Base-by-base conservation (phyloP, 169 alveolate genomes). In the Plasmodium billcollinsi region DNA sequence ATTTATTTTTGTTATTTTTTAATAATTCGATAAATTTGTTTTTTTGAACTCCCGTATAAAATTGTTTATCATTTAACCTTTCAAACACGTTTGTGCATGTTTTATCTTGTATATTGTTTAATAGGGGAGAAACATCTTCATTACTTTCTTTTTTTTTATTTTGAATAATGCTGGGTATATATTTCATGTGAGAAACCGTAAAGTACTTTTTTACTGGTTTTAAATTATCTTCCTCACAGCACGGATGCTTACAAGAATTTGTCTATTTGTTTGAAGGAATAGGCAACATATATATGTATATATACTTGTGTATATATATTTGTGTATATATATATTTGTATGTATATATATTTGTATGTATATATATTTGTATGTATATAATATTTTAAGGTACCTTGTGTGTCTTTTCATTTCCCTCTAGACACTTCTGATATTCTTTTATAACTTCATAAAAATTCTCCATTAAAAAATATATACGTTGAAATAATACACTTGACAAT, bases 21-120 rank as follows among this genome's bases (percentile, higher is more conserved):
- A 97, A 97, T 65, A 91, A 88, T 71, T 96, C 97, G 54, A 96
- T 98, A 63, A 97, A 97, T 8, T 97, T 90, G 12, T 96, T 94
- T 73, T 95, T 93, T 61, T 97, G 98, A 5, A 89, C 78, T 21
- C 96, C 97, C 49, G 97, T 95, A 92, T 89, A 95, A 78, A 91
- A 94, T 18, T 93, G 56, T 24, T 69, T 85, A 75, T 95, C 97
- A 39, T 97, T 95, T 61, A 95, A 92, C 39, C 97, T 67, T 43
- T 94, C 97, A 74, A 95, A 95, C 15, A 95, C 97, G 49, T 71
- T 88, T 66, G 24, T 21, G 47, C 54, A 56, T 73, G 1, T 93
- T 80, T 52, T 71, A 47, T 66, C 70, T 67, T 20, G 24, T 62
- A 21, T 62, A 33, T 3, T 58, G 20, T 20, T 45, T 26, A 49